Base-by-base conservation (phyloP, 176 grass and related monocot species). In the Canna indica region DNA sequence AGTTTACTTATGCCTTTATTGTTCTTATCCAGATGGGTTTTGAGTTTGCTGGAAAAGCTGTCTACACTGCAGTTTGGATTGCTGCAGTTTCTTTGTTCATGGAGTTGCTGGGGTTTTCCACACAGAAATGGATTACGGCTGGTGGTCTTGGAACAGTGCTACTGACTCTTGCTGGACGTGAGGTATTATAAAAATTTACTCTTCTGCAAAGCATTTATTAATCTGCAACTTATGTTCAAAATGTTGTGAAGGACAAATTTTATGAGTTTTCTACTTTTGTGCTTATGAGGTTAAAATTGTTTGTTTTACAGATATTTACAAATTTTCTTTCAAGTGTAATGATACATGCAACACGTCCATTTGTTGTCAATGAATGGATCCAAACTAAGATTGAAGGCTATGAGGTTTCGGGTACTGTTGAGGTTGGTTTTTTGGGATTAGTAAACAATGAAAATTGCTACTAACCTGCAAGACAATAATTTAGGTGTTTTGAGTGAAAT, bases 291-390 rank as follows among this genome's bases (percentile, higher is more conserved):
- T 54, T 80, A 29, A n/a, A 71, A 36, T 15, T 68, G 36, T 64
- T 39, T 81, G 22, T 30, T 7, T 35, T 75, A 64, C 80, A 93
- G 94, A 99, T 99, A 75, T 99, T 99, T 53, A 99, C 90, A 13
- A 99, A 99, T 65, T 99, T 99, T 73, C 86, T 99, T 52, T 93
- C 89, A 14, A 89, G 94, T 99, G 77, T 93, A 47, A 99, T 93
- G 94, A 99, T 93, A 69, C 91, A 93, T 82, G 94, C 94, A 5
- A 99, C 89, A 20, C 89, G 94, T 26, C 86, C 94, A 73, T 93
- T 99, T 90, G 75, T 88, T 67, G 52, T 87, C 71, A 93, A 93
- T 85, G 94, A 93, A 81, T 90, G 94, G 94, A 93, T 99, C 54
- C 83, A 90, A 70, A 65, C 84, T 68, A 99, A 90, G 65, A 93